phyloP scores from a whole-genome alignment of 2,329 filamentous ascomycete genomes.

The Chaetomium globosum region DNA sequence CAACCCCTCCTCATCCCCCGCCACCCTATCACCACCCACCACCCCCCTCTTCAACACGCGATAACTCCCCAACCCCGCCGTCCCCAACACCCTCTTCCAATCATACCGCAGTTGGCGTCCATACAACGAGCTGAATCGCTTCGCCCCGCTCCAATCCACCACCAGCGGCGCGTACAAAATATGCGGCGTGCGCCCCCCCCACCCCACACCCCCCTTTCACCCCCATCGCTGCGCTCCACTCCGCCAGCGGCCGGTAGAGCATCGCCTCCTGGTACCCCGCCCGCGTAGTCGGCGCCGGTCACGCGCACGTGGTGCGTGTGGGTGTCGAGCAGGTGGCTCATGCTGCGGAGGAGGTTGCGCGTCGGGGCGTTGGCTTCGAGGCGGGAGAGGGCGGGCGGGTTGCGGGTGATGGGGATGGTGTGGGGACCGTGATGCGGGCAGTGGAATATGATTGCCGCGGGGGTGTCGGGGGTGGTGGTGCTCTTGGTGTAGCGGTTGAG shows the following conservation, averaged over 20 bases:
- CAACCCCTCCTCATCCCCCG: conserved; percentile 17
- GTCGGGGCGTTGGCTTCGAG: conserved; percentile 21
- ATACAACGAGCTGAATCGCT: conserved; percentile 24
- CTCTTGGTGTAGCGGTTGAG: conserved; percentile 11
- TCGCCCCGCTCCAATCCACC: conserved; percentile 24
- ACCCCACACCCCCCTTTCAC: background rate
- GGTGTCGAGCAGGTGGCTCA: conserved; percentile 19
- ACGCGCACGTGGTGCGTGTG: conserved; percentile 16
- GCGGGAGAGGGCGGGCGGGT: conserved; percentile 5
- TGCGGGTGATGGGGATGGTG: background rate
- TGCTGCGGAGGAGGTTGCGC: conserved; percentile 24
- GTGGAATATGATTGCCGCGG: conserved; percentile 15
- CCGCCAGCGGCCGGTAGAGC: conserved; percentile 22
- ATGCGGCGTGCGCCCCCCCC: conserved; percentile 11
- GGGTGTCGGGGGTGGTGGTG: background rate
- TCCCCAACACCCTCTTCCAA: conserved; percentile 13
- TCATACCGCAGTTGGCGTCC: conserved; percentile 23
- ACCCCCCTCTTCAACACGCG: conserved; percentile 5
- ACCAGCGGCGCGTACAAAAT: conserved; percentile 23
- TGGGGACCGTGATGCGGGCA: conserved; percentile 19
- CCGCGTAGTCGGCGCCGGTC: conserved; percentile 25
- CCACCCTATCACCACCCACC: background rate
- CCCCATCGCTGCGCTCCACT: conserved; percentile 12
- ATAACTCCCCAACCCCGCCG: conserved; percentile 18
- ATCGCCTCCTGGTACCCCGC: conserved; percentile 22